These are phyloP conservation scores for Platanthera zijinensis DNA, from an alignment of 106 monocot species.

Conservation along the genomic window DNA sequence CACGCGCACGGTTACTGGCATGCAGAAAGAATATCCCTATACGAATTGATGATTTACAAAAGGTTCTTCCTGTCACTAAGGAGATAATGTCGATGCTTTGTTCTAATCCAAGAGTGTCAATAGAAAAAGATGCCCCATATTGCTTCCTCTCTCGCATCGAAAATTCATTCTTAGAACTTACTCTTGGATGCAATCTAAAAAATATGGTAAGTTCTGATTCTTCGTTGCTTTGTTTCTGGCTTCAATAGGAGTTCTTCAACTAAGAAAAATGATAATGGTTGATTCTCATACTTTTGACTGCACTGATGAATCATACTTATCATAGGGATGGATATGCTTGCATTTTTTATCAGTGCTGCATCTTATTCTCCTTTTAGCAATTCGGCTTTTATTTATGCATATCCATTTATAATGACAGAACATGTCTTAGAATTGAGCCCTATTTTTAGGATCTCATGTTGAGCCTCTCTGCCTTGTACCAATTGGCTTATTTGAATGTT, in stretches of 20 bases:
- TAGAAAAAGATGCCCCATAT: conserved; percentile 67
- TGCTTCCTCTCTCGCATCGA: conserved; percentile 81
- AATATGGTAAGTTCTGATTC: conserved; percentile 44
- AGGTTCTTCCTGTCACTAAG: conserved; percentile 60
- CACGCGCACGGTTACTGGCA: conserved; percentile 72
- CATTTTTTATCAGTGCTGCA: neutral
- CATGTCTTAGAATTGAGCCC: too few relatives aligned
- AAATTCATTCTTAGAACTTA: conserved; percentile 62
- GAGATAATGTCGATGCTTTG: conserved; percentile 53
- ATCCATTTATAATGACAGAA: neutral
- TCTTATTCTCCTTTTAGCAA: neutral
- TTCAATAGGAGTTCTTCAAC: neutral
- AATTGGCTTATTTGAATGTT: too few relatives aligned
- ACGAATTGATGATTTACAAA: conserved; percentile 54
- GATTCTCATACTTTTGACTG: neutral
- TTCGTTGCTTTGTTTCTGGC: neutral
- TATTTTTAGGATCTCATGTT: too few relatives aligned
- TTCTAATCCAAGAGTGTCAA: conserved; percentile 45
- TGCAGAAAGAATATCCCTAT: conserved; percentile 54
- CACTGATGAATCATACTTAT: neutral
- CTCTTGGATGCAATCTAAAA: conserved; percentile 76
- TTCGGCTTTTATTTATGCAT: neutral
- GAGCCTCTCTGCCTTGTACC: too few relatives aligned
- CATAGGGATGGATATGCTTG: neutral
- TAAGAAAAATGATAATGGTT: neutral